Base-by-base conservation (phyloP, 2,329 filamentous ascomycete genomes). In the Parascedosporium putredinis region DNA sequence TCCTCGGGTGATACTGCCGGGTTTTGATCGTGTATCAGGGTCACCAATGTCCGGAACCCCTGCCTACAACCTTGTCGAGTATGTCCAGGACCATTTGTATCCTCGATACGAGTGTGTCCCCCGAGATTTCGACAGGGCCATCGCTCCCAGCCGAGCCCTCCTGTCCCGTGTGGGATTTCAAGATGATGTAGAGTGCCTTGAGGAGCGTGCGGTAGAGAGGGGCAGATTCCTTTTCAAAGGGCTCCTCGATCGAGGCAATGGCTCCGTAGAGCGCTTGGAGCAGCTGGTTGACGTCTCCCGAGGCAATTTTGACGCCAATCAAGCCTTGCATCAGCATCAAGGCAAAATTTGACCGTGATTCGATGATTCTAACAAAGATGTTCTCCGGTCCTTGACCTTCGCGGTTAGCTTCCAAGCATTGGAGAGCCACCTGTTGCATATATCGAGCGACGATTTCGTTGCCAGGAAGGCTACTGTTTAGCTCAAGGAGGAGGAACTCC, bases 401-500 rank as follows among this genome's bases (percentile, higher is more conserved):
- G 51, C 83, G 79, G 62, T 96, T 97, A 5, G 88, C 82, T 47
- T 77, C 71, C 51, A 98, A 72, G 59, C 89, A 95, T 57, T 87
- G 83, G 55, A 81, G 77, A 6, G 86, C 81, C 44, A 94, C 84
- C 51, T 83, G 76, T 27, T 87, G 71, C 69, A 95, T 82, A 50
- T 86, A 76, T 57, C 78, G 81, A 50, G 83, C 78, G 3, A 91
- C 70, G 22, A 67, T 68, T 12, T 71, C 67, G 54, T 73, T 70
- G 31, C 67, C 64, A 1, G 74, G 73, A n/a, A 80, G 65, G 52
- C 73, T 78, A 33, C 79, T 79, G 62, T 85, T 88, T 45, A 98
- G 75, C 60, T 96, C 91, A 46, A 93, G 75, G 12, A 91, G 79
- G 7, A 98, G 74, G 52, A 88, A 83, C 63, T 94, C 90, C 88